Conservation (phyloP, 2,329 filamentous ascomycete genomes). For the Phialophora expanda region DNA sequence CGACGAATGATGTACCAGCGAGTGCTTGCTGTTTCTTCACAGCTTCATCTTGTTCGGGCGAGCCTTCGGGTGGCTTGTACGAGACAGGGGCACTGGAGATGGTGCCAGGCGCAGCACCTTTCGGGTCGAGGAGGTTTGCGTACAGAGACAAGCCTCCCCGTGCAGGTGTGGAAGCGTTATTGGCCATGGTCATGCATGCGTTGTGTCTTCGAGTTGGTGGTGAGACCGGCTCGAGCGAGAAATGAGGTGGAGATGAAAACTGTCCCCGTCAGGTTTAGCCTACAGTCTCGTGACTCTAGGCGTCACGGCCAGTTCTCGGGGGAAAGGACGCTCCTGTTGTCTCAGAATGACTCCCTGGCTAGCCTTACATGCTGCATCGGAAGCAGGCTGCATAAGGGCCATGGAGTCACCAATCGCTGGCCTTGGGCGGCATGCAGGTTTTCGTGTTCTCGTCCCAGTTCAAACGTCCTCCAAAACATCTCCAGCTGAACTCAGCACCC, state of each 20-base stretch:
- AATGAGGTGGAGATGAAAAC: constrained; percentile 3
- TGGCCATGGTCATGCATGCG: constrained; percentile 30
- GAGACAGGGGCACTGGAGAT: constrained; percentile 77
- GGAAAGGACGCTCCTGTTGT: constrained; percentile 9
- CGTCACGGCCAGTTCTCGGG: constrained; percentile 27
- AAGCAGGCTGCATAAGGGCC: constrained; percentile 15
- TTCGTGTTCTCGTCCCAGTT: constrained; percentile 12
- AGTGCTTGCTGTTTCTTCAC: constrained; percentile 69
- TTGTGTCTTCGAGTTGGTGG: neutral
- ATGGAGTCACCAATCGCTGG: constrained; percentile 17
- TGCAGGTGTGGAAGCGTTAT: constrained; percentile 29
- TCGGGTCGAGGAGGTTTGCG: constrained; percentile 75
- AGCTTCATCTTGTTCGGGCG: constrained; percentile 55
- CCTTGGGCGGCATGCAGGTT: constrained; percentile 7
- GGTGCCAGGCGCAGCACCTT: constrained; percentile 58
- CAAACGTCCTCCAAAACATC: constrained; percentile 9
- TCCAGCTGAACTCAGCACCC: constrained; percentile 20
- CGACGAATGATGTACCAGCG: constrained; percentile 62
- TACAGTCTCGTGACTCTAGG: constrained; percentile 18
- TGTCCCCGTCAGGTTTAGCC: neutral
- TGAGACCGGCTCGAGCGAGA: constrained; percentile 2
- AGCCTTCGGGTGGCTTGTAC: constrained; percentile 62
- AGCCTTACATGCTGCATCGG: constrained; percentile 7
- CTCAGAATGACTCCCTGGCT: neutral
- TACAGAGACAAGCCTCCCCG: constrained; percentile 67